Base-by-base conservation (phyloP, 805 yeast species). In the Teunomyces kruisii region DNA sequence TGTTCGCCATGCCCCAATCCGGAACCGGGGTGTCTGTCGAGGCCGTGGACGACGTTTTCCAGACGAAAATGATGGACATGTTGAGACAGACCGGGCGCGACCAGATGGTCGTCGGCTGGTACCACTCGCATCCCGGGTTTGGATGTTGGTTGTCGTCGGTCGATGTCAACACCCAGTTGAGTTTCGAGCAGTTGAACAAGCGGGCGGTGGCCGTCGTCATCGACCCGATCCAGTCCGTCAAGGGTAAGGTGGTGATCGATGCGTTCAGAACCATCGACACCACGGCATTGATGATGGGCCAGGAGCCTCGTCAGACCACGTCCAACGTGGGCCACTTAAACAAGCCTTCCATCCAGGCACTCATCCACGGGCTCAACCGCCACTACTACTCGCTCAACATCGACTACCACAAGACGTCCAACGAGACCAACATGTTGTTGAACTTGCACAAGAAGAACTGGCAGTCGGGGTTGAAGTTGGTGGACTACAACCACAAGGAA, bases 31-130 rank as follows among this genome's bases (percentile, higher is more conserved):
- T 95, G 14, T 86, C 96, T 47, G 99, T 94, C 47, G 99, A 94
- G 66, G 99, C 99, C 1, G 99, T 94, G 28, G 99, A 95, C 65
- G 98, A 95, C 65, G 98, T 95, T 41, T 94, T 94, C 73, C 99
- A 94, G 67, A 91, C 98, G 3, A 88, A 85, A 64, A 95, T 94
- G 99, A 94, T 94, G 99, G 99, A 94, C 62, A 94, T 94, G 99
- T 78, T 94, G 61, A 84, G 87, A 69, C 99, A 94, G 67, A 94
- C 99, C 0, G 99, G 99, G n/a, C 80, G 99, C 67, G 97, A 91
- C 68, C 96, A 94, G 65, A 90, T 88, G 88, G 99, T 94, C 43
- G 99, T 94, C 40, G 99, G 99, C 28, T 94, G 99, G 99, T 94
- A 94, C 65, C 98, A 75, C 64, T 89, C 92, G 4, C 99, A 92